Conservation (phyloP, 257 asterid species). For the Fraxinus cuspidata region DNA sequence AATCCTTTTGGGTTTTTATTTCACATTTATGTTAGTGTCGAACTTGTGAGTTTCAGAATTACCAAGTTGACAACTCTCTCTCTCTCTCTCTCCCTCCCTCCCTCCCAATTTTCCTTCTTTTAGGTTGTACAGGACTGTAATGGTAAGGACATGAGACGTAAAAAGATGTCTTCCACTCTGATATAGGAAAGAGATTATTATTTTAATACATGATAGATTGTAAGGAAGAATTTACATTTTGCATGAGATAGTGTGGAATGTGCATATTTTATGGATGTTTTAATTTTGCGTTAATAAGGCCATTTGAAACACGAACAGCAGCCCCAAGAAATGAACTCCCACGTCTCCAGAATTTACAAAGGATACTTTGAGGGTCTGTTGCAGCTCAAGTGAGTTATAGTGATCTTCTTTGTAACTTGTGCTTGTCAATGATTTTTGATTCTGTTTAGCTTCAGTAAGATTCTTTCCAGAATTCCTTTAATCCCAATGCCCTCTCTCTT, state of each 20-base stretch:
- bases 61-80: too few species aligned
- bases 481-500: not conserved
- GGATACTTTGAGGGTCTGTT: conserved; percentile 98
- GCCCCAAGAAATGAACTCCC: conserved; percentile 96
- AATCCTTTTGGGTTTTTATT: too few species aligned
- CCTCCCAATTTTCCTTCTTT: too few species aligned
- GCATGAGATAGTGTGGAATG: not conserved
- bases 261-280: too few species aligned
- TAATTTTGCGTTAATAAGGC: too few species aligned
- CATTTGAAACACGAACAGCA: conserved; percentile 69
- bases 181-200: not conserved
- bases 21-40: too few species aligned
- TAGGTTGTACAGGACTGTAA: too few species aligned
- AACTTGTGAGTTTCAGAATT: too few species aligned
- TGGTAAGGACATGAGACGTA: not conserved
- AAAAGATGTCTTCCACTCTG: not conserved
- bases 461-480: not conserved
- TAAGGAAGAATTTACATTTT: not conserved
- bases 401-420: not conserved
- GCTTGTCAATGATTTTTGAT: not conserved
- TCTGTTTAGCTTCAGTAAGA: conserved; percentile 10
- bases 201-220: too few species aligned
- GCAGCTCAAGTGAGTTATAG: conserved; percentile 85
- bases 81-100: too few species aligned
- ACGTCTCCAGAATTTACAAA: conserved; percentile 91